These are phyloP conservation scores for Lactuca sativa DNA, from an alignment of 129 eudicot genomes.

Conservation along the genomic window DNA sequence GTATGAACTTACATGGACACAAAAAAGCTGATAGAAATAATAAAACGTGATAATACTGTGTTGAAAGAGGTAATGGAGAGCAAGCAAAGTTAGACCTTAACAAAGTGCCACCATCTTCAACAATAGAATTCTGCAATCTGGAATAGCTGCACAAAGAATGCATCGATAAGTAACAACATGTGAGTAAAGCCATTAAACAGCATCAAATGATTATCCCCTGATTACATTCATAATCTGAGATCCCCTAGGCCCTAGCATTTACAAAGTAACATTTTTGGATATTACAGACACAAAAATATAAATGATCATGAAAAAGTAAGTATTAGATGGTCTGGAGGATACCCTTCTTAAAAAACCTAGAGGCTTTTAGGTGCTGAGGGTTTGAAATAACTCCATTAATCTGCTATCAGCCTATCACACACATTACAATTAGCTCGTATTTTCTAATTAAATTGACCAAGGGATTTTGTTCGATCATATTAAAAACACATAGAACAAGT, in stretches of 20 bases:
- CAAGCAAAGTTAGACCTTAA: slow-evolving; percentile 51
- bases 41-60: neutral
- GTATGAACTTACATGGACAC: slow-evolving; percentile 6
- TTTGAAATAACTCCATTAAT: slow-evolving; percentile 11
- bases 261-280: neutral
- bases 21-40: neutral
- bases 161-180: slow-evolving; percentile 17
- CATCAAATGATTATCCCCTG: neutral
- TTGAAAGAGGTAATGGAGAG: slow-evolving; percentile 15
- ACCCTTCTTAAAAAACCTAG: neutral
- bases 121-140: slow-evolving; percentile 40
- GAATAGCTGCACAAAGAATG: slow-evolving; percentile 45
- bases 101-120: slow-evolving; percentile 41
- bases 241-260: neutral
- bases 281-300: neutral
- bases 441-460: neutral
- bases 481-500: slow-evolving; percentile 13
- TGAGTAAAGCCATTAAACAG: too few relatives aligned
- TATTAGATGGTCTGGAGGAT: neutral
- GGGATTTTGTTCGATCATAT: neutral
- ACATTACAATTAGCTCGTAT: neutral
- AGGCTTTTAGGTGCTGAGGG: neutral
- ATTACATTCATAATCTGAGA: neutral
- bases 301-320: neutral
- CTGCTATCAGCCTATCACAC: slow-evolving; percentile 7